A percentile compares a stretch with the other conserved stretches of the same genome.
These are phyloP conservation scores for Sarcodon aspratus DNA, from an alignment of 768 basidiomycete genomes.

Conservation along the genomic window DNA sequence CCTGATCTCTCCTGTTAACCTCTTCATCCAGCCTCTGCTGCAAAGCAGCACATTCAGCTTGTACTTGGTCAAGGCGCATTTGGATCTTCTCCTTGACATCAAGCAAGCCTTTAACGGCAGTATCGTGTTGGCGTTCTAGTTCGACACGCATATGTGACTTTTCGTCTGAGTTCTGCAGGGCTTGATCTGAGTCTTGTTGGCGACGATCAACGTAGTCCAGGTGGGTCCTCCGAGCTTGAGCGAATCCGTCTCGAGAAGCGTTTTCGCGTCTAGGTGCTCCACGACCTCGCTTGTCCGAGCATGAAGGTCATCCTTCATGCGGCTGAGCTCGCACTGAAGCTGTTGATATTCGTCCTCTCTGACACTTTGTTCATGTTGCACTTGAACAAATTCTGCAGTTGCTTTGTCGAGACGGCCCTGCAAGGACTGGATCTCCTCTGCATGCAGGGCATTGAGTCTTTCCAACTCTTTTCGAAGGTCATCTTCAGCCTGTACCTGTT, in stretches of 20 bases:
- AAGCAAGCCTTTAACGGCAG: neutral
- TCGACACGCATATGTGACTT: conserved; percentile 1
- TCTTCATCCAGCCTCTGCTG: conserved; percentile 5
- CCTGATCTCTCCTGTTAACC: conserved; percentile 7
- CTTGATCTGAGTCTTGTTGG: conserved; percentile 8
- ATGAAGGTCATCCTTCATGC: conserved; percentile 4
- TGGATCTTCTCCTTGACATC: conserved; percentile 14
- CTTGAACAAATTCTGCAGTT: no score
- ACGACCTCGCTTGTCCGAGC: conserved; percentile 1
- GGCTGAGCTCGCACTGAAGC: conserved; percentile 3
- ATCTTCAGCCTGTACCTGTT: neutral
- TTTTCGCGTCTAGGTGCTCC: conserved; percentile 1
- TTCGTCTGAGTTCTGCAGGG: conserved; percentile 1
- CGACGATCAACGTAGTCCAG: conserved; percentile 2
- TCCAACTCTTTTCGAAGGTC: neutral
- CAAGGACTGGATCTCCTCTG: no score
- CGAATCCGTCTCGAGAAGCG: conserved; percentile 4
- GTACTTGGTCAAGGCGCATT: conserved; percentile 12
- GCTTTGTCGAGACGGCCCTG: no score
- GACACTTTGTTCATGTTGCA: no score
- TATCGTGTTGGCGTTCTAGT: neutral
- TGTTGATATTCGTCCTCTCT: neutral
- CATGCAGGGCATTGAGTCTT: no score
- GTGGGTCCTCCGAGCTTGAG: conserved; percentile 1
- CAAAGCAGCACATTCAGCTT: conserved; percentile 6